These are phyloP conservation scores for Dalbergia cultrata DNA, from an alignment of 306 rosid species.

Conservation along the genomic window DNA sequence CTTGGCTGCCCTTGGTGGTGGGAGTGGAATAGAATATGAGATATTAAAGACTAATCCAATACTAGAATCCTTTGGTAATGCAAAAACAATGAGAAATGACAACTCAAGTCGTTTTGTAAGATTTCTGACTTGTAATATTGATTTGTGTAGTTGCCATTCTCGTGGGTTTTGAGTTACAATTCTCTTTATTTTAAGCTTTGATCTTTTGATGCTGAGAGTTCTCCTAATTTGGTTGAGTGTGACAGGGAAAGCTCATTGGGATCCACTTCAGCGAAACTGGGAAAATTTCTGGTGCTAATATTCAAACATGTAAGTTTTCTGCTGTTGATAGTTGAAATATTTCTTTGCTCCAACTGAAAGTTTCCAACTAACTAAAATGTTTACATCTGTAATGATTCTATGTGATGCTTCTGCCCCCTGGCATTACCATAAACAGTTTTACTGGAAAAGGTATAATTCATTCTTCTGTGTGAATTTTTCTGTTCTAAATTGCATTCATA, in stretches of 20 bases:
- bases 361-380: conserved; percentile 54
- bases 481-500: conserved; percentile 27
- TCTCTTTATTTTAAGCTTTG: conserved; percentile 19
- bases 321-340: conserved; percentile 31
- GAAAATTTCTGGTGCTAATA: conserved; percentile 89
- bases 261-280: conserved; percentile 96
- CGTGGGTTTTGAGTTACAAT: conserved; percentile 24
- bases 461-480: conserved; percentile 39
- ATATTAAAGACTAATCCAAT: conserved; percentile 51
- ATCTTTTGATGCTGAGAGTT: conserved; percentile 30
- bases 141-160: conserved; percentile 16
- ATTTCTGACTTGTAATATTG: conserved; percentile 24
- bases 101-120: conserved; percentile 56
- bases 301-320: conserved; percentile 88
- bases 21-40: conserved; percentile 53
- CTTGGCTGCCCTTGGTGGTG: conserved; percentile 55
- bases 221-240: conserved; percentile 45
- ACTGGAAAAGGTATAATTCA: conserved; percentile 84
- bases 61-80: conserved; percentile 53
- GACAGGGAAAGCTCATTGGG: conserved; percentile 94
- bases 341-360: conserved; percentile 31
- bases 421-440: conserved; percentile 64
- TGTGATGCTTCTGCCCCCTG: conserved; percentile 23
- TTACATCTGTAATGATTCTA: conserved; percentile 40
- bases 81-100: conserved; percentile 51